Evolutionary conservation across 495 filamentous ascomycete species (phyloP).

Genomic region (Letharia columbiana): DNA sequence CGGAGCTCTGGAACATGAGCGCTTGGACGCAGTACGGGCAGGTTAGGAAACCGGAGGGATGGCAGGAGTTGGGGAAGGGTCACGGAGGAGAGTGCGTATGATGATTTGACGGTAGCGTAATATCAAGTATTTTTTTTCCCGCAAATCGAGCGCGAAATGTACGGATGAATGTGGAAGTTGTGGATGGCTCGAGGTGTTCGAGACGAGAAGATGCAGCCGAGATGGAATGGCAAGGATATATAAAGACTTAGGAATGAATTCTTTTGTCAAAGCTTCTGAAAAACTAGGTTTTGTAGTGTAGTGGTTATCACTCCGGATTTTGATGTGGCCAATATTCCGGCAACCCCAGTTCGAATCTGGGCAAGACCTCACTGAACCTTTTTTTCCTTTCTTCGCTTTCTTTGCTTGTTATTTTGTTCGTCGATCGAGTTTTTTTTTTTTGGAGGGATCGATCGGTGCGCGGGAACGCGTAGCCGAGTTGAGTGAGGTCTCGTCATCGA

Average conservation of each 20-base stretch:
- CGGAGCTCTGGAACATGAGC: constrained; percentile 2
- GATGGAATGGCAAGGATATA: too few species aligned
- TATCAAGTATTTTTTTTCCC: too few species aligned
- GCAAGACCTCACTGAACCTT: constrained; percentile 19
- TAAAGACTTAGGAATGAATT: too few species aligned
- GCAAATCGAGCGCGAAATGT: neutral
- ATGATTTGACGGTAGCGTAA: neutral
- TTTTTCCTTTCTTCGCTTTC: constrained; percentile 1
- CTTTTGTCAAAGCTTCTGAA: neutral
- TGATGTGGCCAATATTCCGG: constrained; percentile 21
- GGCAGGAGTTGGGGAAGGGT: neutral
- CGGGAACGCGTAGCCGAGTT: too few species aligned
- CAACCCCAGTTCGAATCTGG: constrained; percentile 27
- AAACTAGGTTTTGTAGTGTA: constrained; percentile 25
- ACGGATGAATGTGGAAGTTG: too few species aligned
- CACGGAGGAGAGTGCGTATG: neutral
- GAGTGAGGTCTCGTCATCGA: too few species aligned
- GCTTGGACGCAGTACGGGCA: constrained; percentile 10
- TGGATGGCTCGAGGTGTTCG: too few species aligned
- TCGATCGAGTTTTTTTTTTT: constrained; percentile 20
- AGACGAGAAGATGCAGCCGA: too few species aligned
- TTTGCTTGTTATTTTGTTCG: constrained; percentile 29
- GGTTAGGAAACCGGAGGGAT: constrained; percentile 10
- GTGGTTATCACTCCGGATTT: constrained; percentile 28
- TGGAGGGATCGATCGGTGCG: too few species aligned